Conservation (phyloP, 306 rosid species). For the cucumber (Cucumis sativus) region Cucumber_9930_V3 NC_026657.2:1599001-1599500, state of each 20-base stretch:
- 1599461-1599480: not conserved
- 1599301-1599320: not conserved
- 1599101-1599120: not conserved
- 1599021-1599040: not conserved
- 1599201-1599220: not conserved
- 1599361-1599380: not conserved
- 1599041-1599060: not conserved
- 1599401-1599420: not conserved
- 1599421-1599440: not conserved
- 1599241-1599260: not conserved
- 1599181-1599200: not conserved
- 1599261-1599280: not conserved
- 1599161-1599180: not conserved
- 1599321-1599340: not conserved
- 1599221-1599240: not conserved
- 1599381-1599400: not conserved
- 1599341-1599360: not conserved
- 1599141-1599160: not conserved
- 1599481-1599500: not conserved
- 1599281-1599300: not conserved
- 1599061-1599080: not conserved
- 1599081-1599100: not conserved
- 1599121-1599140: not conserved
- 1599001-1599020: not conserved
- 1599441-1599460: conserved; percentile 2